Base-by-base conservation (phyloP, 2,329 filamentous ascomycete species). In the Fusarium gaditjirri region DNA sequence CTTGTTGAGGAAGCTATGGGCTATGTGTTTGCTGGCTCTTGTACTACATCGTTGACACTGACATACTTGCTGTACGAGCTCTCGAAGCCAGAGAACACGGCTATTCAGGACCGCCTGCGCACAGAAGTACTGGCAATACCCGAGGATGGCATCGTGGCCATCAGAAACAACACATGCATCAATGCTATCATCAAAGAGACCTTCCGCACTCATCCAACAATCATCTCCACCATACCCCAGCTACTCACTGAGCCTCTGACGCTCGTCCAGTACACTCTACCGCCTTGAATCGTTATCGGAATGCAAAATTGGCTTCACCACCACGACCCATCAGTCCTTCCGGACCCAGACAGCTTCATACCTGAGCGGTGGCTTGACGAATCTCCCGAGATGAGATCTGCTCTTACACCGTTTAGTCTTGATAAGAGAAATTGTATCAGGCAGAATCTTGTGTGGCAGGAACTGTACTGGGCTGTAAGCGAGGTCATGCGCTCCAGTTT, bases 1-100 rank as follows among this genome's bases (percentile, higher is more conserved):
- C 49, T 52, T 52, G 33, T 52, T 21, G 49, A 52, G 10, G 49
- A 52, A 21, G 49, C 49, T 7, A 38, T 52, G 49, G 49, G 49
- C 2, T 52, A 52, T 1, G 38, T 52, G 49, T 52, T 52, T 52
- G 49, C 49, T 38, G 49, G 49, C 7, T 52, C 49, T 6, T 33
- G 49, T 16, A 52, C 49, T 3, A 52, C 49, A 27, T 52, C 49
- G 0, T 52, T 33, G 9, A 52, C 49, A 1, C 27, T 52, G 31
- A 38, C 49, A n/a, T 52, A 52, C 2, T 2, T 52, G 0, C 33
- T 52, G 2, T 52, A 52, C 5, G 49, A 52, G 23, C 23, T 52
- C 5, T 52, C 49, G 0, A 52, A 38, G 2, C 23, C 17, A 1
- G 33, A 38, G 23, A 52, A 52, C 33, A 17, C 49, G 5, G 9